Evolutionary conservation across 164 flowering plant species (phyloP), one percentile per base, ranked within the genome.

Genomic region (Chimonanthus praecox): DNA sequence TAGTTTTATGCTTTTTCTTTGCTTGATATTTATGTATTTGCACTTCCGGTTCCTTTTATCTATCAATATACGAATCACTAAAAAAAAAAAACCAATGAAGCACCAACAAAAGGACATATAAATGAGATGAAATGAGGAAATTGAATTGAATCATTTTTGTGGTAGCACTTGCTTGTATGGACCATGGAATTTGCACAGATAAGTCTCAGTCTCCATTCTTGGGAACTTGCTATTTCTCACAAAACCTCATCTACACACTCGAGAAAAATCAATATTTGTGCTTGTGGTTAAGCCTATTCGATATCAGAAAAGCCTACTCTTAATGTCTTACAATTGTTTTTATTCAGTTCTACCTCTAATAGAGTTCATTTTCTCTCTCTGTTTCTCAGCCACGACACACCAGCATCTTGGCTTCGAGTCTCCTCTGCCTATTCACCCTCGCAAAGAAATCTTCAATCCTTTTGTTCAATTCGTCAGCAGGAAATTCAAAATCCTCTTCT

Each of bases 361-460:
- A 11, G 60, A 6, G 4, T 54, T 54, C 7, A 11, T 21, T 16
- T 49, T 6, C 5, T 70, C 7, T 16, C 54, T 47, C 46, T 33
- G 44, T n/a, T 5, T 77, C 71, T 76, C 68, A 76, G 43, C 64
- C 75, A 68, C 72, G 20, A 61, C 67, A 62, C 45, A 76, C 47
- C 6, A 77, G 69, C 60, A 71, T n/a, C 18, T 60, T 66, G 71
- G 80, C 83, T 87, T 91, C 94, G 75, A 88, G 82, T 82, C 74
- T 84, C 84, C 88, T 81, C 58, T 80, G 89, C 48, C 73, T 84
- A 50, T 86, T 88, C 7, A 91, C 81, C 80, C 85, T 88, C 50
- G 89, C 91, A 79, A 91, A 89, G 77, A 85, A 85, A 73, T 85
- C 91, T 67, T 91, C 94, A 72, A 84, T 90, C 80, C 87, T 89